These are phyloP conservation scores for Lycium barbarum DNA, from an alignment of 257 asterid genomes.

Conservation along the genomic window DNA sequence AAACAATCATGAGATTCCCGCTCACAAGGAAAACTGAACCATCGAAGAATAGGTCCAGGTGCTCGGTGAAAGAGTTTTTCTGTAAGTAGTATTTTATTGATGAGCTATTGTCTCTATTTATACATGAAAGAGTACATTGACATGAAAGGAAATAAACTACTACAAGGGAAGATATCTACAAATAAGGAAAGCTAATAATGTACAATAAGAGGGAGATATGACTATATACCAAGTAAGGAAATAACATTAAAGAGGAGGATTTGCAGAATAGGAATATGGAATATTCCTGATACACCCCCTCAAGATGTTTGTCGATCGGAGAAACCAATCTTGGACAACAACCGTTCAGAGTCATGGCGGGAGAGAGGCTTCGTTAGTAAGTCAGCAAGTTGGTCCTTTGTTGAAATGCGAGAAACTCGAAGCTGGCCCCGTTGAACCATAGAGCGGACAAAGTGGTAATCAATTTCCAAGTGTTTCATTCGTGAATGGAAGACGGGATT, in stretches of 20 bases:
- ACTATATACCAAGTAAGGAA: background rate
- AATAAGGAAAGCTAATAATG: background rate
- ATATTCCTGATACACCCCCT: conserved; percentile 7
- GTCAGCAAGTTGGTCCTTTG: conserved; percentile 21
- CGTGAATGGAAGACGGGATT: background rate
- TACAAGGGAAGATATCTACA: no score
- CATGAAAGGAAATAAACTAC: no score
- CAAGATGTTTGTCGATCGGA: background rate
- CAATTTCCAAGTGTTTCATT: conserved; percentile 15
- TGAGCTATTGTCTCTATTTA: no score
- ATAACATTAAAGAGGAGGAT: background rate
- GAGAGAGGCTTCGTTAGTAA: conserved; percentile 14
- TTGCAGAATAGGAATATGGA: background rate
- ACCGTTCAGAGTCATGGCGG: background rate
- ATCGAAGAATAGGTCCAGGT: no score
- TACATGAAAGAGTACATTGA: no score
- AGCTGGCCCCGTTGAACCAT: background rate
- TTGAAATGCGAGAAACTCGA: background rate
- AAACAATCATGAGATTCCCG: no score
- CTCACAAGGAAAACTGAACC: no score
- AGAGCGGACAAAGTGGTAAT: background rate
- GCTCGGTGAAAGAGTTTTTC: no score
- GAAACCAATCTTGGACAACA: background rate
- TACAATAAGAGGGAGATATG: background rate
- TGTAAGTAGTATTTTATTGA: no score